A percentile compares a stretch with the other conserved stretches of the same genome.
phyloP scores from a whole-genome alignment of 495 filamentous ascomycete species.

The Massariosphaeria phaeospora region DNA sequence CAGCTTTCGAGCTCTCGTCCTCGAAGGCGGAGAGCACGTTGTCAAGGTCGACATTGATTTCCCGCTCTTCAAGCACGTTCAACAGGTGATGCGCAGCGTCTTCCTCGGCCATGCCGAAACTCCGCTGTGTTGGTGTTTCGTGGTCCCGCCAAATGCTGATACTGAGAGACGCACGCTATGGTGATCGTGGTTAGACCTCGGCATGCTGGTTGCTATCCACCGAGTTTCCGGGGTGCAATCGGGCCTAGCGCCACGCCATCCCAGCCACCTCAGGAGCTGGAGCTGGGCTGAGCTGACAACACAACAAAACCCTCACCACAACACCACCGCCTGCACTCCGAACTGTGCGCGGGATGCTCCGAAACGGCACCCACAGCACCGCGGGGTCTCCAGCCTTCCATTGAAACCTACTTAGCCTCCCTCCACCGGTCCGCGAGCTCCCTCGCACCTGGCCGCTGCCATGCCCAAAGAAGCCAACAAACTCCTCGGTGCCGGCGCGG shows the following conservation, averaged over 20 bases:
- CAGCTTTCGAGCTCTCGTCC: slow-evolving; percentile 27
- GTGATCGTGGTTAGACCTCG: too few species aligned
- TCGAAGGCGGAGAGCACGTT: slow-evolving; percentile 38
- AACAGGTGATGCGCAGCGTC: slow-evolving; percentile 33
- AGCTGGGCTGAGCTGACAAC: slow-evolving; percentile 26
- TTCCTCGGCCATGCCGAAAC: slow-evolving; percentile 18
- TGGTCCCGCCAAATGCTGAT: too few species aligned
- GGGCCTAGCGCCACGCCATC: too few species aligned
- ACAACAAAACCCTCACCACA: slow-evolving; percentile 15
- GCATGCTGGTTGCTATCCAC: too few species aligned
- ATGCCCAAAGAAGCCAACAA: slow-evolving; percentile 23
- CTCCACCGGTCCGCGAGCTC: background rate
- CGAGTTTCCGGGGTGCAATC: too few species aligned
- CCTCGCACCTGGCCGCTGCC: background rate
- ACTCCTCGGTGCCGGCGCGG: slow-evolving; percentile 13
- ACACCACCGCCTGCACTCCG: slow-evolving; percentile 11
- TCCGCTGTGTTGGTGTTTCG: background rate
- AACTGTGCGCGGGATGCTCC: slow-evolving; percentile 22
- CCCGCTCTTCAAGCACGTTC: slow-evolving; percentile 36
- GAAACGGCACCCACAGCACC: slow-evolving; percentile 8
- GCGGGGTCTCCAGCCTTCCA: background rate
- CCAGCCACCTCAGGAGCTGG: slow-evolving; percentile 20
- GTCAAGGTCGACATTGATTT: slow-evolving; percentile 33
- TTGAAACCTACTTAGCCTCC: slow-evolving; percentile 5
- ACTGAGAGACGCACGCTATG: too few species aligned